Conservation (phyloP, 805 yeast species). For the Starmera caribaea region DNA sequence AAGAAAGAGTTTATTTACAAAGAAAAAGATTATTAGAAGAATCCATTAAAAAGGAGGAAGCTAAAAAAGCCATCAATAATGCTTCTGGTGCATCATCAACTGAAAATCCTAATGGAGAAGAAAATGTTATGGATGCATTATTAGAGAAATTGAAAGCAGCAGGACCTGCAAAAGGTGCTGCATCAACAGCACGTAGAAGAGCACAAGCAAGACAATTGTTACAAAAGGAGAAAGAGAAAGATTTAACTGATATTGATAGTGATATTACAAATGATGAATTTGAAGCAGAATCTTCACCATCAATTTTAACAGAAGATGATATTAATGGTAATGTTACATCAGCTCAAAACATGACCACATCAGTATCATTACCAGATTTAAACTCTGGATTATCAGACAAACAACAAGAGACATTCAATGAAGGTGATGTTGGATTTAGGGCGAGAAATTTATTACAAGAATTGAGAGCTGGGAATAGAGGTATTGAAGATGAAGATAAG, state of each 20-base stretch:
- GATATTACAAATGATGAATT: conserved; percentile 3
- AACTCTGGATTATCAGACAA: too few species aligned
- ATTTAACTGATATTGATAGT: conserved; percentile 7
- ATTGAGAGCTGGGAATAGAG: conserved; percentile 31
- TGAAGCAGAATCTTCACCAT: too few species aligned
- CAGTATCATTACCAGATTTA: too few species aligned
- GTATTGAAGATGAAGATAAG: conserved; percentile 19
- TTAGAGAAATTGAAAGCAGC: conserved; percentile 82
- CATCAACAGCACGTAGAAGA: conserved; percentile 71
- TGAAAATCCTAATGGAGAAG: conserved; percentile 16
- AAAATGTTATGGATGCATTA: conserved; percentile 71
- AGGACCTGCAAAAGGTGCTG: conserved; percentile 68
- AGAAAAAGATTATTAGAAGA: conserved; percentile 47
- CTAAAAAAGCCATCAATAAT: conserved; percentile 22
- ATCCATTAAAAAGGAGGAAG: conserved; percentile 14
- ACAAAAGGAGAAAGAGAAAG: conserved; percentile 15
- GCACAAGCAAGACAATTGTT: conserved; percentile 57
- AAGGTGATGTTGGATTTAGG: conserved; percentile 41
- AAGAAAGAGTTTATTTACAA: conserved; percentile 52
- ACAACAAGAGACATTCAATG: conserved; percentile 12
- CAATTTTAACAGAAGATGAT: conserved; percentile 1
- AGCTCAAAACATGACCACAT: too few species aligned
- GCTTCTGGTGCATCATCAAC: conserved; percentile 13
- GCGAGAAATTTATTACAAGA: conserved; percentile 59
- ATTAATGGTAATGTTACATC: conserved; percentile 3